Percentiles rank a stretch among this genome's conserved stretches.
Conservation (phyloP, 2,329 filamentous ascomycete genomes). For the Sarocladium oryzae region DNA sequence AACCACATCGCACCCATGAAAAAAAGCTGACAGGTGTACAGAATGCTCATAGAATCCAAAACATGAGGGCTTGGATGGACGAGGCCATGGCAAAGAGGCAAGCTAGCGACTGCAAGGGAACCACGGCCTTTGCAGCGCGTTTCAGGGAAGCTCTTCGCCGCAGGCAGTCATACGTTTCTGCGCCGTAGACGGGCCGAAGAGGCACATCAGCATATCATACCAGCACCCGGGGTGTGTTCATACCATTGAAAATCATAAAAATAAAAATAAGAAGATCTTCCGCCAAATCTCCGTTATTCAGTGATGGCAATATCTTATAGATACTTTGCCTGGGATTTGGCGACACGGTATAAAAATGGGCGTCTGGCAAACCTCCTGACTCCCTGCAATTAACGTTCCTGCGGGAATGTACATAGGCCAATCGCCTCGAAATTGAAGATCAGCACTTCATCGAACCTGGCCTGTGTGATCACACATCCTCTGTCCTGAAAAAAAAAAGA, state of each 20-base stretch:
- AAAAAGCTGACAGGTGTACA: slow-evolving; percentile 19
- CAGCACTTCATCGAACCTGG: too few relatives aligned
- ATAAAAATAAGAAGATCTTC: too few relatives aligned
- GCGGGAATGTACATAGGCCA: too few relatives aligned
- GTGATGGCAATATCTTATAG: neutral
- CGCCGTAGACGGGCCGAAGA: neutral
- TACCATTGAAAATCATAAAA: too few relatives aligned
- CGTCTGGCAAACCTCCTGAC: too few relatives aligned
- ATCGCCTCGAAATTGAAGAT: too few relatives aligned
- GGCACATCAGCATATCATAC: too few relatives aligned
- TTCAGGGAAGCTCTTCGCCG: slow-evolving; percentile 41
- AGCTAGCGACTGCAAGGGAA: slow-evolving; percentile 47
- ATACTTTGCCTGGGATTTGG: neutral
- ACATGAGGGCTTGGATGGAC: slow-evolving; percentile 58
- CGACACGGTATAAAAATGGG: too few relatives aligned
- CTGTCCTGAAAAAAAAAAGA: too few relatives aligned
- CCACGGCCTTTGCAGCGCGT: slow-evolving; percentile 43
- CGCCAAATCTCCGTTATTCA: neutral
- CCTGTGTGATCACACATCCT: too few relatives aligned
- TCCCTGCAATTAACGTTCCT: too few relatives aligned
- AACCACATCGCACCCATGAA: neutral
- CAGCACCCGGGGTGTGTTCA: too few relatives aligned
- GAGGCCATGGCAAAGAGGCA: slow-evolving; percentile 47
- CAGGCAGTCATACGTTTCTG: neutral
- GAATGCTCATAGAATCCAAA: slow-evolving; percentile 57